These are phyloP conservation scores for Quercus tomentella DNA, from an alignment of 331 rosid genomes.

Conservation along the genomic window DNA sequence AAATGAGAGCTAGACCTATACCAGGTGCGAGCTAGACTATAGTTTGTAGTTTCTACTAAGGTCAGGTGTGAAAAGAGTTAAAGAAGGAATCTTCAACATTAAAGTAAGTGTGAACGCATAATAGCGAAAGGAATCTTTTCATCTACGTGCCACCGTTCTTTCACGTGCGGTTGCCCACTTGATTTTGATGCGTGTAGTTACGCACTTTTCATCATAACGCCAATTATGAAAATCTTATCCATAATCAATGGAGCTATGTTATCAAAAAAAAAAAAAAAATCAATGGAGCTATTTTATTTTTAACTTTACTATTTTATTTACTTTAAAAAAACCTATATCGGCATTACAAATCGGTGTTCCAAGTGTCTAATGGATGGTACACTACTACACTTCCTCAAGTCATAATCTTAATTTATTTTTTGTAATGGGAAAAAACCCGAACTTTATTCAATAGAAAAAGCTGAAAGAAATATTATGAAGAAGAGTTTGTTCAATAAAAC, in stretches of 20 bases:
- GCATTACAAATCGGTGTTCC: too few species aligned
- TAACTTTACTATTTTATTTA: too few species aligned
- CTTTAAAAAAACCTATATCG: too few species aligned
- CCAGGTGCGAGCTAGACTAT: neutral
- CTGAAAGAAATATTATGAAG: too few species aligned
- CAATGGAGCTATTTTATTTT: neutral
- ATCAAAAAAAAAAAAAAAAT: too few species aligned
- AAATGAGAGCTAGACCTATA: neutral
- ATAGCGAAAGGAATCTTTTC: constrained; percentile 32
- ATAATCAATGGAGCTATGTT: neutral
- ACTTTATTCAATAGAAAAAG: too few species aligned
- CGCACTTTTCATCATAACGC: constrained; percentile 9
- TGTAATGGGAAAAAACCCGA: too few species aligned
- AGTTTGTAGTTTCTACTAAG: too few species aligned
- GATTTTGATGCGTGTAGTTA: neutral
- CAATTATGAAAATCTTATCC: constrained; percentile 19
- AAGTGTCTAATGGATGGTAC: too few species aligned
- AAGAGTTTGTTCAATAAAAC: too few species aligned
- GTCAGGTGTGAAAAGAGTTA: constrained; percentile 41
- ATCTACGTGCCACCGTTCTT: constrained; percentile 2
- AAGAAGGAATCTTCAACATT: constrained; percentile 7
- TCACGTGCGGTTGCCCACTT: constrained; percentile 23
- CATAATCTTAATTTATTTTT: too few species aligned
- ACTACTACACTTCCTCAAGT: too few species aligned
- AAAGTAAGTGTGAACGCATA: constrained; percentile 53